Evolutionary conservation across 1,139 yeast species (phyloP).

Genomic region (Geotrichum histeridarum): DNA sequence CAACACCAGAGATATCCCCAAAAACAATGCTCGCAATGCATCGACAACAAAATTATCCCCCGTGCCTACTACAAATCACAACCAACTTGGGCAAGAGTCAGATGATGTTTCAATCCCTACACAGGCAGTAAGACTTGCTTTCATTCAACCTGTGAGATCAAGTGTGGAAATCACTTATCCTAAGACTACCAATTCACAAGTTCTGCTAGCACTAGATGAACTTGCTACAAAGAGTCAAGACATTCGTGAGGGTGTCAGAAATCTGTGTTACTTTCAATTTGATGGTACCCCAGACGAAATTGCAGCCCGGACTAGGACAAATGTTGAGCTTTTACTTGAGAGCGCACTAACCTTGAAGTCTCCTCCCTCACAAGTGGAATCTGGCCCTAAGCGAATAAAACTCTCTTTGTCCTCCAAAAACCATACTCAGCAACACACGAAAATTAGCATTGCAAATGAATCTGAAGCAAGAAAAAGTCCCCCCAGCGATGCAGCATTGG

Average conservation of each 20-base stretch:
- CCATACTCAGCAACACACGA: too few relatives aligned
- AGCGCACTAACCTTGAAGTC: slow-evolving; percentile 31
- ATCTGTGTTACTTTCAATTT: slow-evolving; percentile 32
- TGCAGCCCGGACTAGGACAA: slow-evolving; percentile 29
- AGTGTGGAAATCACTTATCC: slow-evolving; percentile 26
- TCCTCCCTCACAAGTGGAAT: neutral
- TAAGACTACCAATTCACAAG: slow-evolving; percentile 27
- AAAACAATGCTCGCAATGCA: slow-evolving; percentile 13
- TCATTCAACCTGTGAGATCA: slow-evolving; percentile 44
- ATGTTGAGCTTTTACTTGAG: slow-evolving; percentile 40
- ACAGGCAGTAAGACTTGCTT: slow-evolving; percentile 67
- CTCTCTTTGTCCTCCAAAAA: too few relatives aligned
- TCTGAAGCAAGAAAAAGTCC: neutral
- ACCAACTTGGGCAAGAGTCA: neutral
- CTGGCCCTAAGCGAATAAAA: too few relatives aligned
- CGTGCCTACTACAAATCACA: too few relatives aligned
- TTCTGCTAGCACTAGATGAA: slow-evolving; percentile 35
- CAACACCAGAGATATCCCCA: slow-evolving; percentile 43
- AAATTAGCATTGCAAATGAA: too few relatives aligned
- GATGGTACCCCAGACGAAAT: slow-evolving; percentile 28
- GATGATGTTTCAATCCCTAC: slow-evolving; percentile 49
- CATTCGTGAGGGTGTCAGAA: slow-evolving; percentile 37
- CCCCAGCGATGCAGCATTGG: neutral
- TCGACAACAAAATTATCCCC: neutral
- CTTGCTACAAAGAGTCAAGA: slow-evolving; percentile 32